A percentile compares a stretch with the other conserved stretches of the same genome.
Evolutionary conservation across 2,329 filamentous ascomycete species (phyloP).

Genomic region (Curvularia lunata): DNA sequence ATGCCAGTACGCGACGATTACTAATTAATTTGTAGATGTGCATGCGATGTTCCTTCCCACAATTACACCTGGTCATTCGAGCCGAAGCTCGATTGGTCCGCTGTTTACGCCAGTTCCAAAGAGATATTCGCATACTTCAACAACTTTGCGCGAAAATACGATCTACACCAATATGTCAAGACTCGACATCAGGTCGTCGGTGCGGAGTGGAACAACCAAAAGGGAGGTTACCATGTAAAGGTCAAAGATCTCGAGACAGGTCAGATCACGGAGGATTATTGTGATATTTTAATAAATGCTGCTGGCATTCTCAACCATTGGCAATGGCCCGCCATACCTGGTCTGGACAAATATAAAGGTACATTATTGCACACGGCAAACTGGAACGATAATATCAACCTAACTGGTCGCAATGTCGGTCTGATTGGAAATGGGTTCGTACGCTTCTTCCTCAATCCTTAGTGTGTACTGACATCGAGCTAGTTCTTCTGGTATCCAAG

Average conservation of each 20-base stretch:
- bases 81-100: slow-evolving; percentile 53
- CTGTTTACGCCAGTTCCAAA: slow-evolving; percentile 51
- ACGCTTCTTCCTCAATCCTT: not conserved
- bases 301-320: slow-evolving; percentile 60
- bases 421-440: slow-evolving; percentile 60
- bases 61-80: slow-evolving; percentile 61
- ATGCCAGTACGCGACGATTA: not conserved
- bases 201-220: slow-evolving; percentile 48
- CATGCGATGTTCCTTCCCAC: slow-evolving; percentile 60
- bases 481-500: slow-evolving; percentile 62
- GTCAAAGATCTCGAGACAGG: slow-evolving; percentile 41
- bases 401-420: slow-evolving; percentile 57
- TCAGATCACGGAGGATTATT: slow-evolving; percentile 49
- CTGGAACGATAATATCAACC: slow-evolving; percentile 61
- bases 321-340: slow-evolving; percentile 60
- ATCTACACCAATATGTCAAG: slow-evolving; percentile 47
- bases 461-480: slow-evolving; percentile 11
- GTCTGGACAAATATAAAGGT: slow-evolving; percentile 60
- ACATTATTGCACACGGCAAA: slow-evolving; percentile 61
- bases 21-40: slow-evolving; percentile 44
- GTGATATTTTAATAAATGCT: slow-evolving; percentile 58
- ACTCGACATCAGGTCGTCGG: slow-evolving; percentile 42
- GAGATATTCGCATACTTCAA: slow-evolving; percentile 56
- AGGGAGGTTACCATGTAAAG: slow-evolving; percentile 47
- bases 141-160: slow-evolving; percentile 51